A percentile compares a stretch with the other conserved stretches of the same genome.
Evolutionary conservation across 331 rosid genomes (phyloP).

Genomic region (Pyracantha coccinea): DNA sequence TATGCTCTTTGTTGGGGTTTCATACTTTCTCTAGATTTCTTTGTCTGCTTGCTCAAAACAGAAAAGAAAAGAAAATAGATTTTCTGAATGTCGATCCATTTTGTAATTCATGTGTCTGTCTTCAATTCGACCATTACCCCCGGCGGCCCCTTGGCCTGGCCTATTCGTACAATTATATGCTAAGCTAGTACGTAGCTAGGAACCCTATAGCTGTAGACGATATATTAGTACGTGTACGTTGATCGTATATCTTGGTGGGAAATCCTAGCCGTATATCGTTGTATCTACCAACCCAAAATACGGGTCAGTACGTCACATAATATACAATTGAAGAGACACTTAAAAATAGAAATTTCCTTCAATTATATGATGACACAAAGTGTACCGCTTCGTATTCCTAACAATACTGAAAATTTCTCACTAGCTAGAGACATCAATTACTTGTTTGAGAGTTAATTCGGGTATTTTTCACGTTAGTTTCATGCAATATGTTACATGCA

Average conservation of each 20-base stretch:
- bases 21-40: slow-evolving; percentile 2
- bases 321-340: too few species aligned
- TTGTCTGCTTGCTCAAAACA: slow-evolving; percentile 9
- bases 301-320: too few species aligned
- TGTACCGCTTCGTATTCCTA: too few species aligned
- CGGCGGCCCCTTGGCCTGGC: not conserved
- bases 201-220: not conserved
- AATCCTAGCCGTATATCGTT: not conserved
- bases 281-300: not conserved
- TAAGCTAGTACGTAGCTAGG: not conserved
- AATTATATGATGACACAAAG: too few species aligned
- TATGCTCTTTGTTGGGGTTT: slow-evolving; percentile 10
- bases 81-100: not conserved
- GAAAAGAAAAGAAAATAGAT: not conserved
- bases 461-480: not conserved
- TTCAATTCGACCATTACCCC: not conserved
- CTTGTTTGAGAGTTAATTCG: not conserved
- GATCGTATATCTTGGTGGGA: not conserved
- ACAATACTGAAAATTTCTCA: too few species aligned
- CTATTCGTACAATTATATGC: not conserved
- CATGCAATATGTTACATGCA: not conserved
- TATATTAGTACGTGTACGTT: too few species aligned
- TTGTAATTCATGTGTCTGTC: not conserved
- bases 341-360: too few species aligned
- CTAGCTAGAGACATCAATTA: too few species aligned